Percentiles rank a stretch among this genome's conserved stretches.
Conservation (phyloP, 495 filamentous ascomycete genomes). For the Lepraria neglecta region DNA sequence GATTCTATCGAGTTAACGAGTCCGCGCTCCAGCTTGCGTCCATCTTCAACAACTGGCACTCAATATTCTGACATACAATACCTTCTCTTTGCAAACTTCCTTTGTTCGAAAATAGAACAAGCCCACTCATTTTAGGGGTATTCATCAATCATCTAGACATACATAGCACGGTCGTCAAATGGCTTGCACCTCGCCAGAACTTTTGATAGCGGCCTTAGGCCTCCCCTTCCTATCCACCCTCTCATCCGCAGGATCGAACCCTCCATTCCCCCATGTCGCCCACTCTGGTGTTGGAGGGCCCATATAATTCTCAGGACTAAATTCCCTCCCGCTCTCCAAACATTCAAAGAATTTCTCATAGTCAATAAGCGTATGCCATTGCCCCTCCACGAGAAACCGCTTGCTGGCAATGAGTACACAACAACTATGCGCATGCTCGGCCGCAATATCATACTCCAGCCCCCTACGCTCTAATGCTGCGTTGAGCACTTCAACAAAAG, state of each 20-base stretch:
- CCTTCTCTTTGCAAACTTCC: too few species aligned
- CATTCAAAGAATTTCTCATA: conserved; percentile 85
- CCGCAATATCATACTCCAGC: conserved; percentile 79
- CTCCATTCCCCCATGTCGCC: conserved; percentile 90
- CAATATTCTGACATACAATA: too few species aligned
- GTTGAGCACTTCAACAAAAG: conserved; percentile 71
- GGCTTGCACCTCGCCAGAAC: neutral
- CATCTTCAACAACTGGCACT: too few species aligned
- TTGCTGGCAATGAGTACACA: conserved; percentile 78
- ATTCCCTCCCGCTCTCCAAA: conserved; percentile 62
- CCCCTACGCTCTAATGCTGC: conserved; percentile 58
- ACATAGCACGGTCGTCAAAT: neutral
- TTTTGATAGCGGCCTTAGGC: conserved; percentile 2
- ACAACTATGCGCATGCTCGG: conserved; percentile 91
- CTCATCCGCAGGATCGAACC: conserved; percentile 85
- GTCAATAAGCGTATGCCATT: conserved; percentile 88
- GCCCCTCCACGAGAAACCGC: conserved; percentile 63
- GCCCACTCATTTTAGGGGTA: too few species aligned
- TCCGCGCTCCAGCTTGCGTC: too few species aligned
- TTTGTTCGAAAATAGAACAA: too few species aligned
- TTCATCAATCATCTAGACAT: too few species aligned
- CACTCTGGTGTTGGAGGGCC: conserved; percentile 76
- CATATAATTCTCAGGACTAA: conserved; percentile 86
- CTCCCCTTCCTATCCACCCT: conserved; percentile 76
- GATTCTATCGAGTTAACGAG: too few species aligned